Base-by-base conservation (phyloP, 768 basidiomycete species). In the Phylloporus sp. region DNA sequence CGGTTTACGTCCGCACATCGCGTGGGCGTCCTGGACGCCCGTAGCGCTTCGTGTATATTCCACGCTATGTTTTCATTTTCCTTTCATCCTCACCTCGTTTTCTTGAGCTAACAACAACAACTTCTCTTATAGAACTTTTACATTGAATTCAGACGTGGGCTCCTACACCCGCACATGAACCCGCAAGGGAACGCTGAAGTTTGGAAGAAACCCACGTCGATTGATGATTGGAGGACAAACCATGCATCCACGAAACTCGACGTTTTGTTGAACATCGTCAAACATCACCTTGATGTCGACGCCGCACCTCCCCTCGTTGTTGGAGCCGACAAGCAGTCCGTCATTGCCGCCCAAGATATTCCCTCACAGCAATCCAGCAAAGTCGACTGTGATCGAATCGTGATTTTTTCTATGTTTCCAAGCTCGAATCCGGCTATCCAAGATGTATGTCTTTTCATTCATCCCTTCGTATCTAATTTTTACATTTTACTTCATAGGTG, bases 41-140 rank as follows among this genome's bases (percentile, higher is more conserved):
- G n/a, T n/a, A n/a, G n/a, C n/a, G n/a, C n/a, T n/a, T n/a, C n/a
- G n/a, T n/a, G n/a, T n/a, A n/a, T n/a, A n/a, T n/a, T n/a, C n/a
- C n/a, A n/a, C n/a, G n/a, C n/a, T n/a, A n/a, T n/a, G n/a, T n/a
- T n/a, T n/a, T n/a, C n/a, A n/a, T n/a, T n/a, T n/a, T n/a, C n/a
- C n/a, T n/a, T n/a, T n/a, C n/a, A n/a, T n/a, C n/a, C n/a, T n/a
- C n/a, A n/a, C n/a, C n/a, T n/a, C n/a, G n/a, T n/a, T n/a, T n/a
- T n/a, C n/a, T n/a, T n/a, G n/a, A n/a, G n/a, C n/a, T n/a, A n/a
- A n/a, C n/a, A n/a, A n/a, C n/a, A n/a, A n/a, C n/a, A n/a, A n/a
- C n/a, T n/a, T n/a, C n/a, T n/a, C n/a, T 11, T 11, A 34, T 7
- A 47, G 23, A 39, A 55, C 5, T 55, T 52, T 2, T 55, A 55